Conservation (phyloP, 805 yeast genomes). For the Candida dajiaensis region DNA sequence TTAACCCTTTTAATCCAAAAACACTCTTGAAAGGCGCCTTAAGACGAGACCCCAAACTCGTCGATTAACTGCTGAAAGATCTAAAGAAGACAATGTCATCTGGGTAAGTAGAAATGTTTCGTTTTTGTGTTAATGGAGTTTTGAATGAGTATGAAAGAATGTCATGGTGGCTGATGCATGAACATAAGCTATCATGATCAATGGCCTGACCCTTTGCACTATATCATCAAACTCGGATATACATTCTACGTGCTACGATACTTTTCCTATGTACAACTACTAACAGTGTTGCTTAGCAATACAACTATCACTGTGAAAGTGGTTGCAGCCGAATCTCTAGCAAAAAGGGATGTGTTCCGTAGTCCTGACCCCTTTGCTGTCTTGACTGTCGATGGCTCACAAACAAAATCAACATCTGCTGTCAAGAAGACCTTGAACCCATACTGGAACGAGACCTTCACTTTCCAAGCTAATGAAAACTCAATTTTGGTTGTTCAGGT, state of each 20-base stretch:
- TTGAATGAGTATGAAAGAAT: neutral
- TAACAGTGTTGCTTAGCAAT: constrained; percentile 12
- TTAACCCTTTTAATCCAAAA: neutral
- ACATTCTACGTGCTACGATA: neutral
- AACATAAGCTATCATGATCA: neutral
- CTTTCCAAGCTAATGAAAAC: constrained; percentile 69
- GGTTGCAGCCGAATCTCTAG: constrained; percentile 93
- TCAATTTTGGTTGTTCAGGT: constrained; percentile 89
- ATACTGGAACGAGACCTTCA: constrained; percentile 93
- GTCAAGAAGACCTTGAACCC: constrained; percentile 94
- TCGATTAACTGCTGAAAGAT: neutral
- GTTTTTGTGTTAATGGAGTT: neutral
- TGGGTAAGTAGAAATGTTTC: neutral
- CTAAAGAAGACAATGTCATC: neutral
- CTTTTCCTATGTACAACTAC: constrained; percentile 1
- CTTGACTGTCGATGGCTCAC: constrained; percentile 94
- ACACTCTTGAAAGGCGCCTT: neutral
- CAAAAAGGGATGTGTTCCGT: constrained; percentile 90
- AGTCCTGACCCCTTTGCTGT: constrained; percentile 99
- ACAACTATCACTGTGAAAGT: constrained; percentile 47
- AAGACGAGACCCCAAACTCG: neutral
- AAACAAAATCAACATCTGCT: constrained; percentile 90
- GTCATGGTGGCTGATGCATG: neutral
- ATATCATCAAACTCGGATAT: neutral
- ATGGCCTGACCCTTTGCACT: too few relatives aligned